Base-by-base conservation (phyloP, 2,329 filamentous ascomycete genomes). In the Didymella lethalis region DNA sequence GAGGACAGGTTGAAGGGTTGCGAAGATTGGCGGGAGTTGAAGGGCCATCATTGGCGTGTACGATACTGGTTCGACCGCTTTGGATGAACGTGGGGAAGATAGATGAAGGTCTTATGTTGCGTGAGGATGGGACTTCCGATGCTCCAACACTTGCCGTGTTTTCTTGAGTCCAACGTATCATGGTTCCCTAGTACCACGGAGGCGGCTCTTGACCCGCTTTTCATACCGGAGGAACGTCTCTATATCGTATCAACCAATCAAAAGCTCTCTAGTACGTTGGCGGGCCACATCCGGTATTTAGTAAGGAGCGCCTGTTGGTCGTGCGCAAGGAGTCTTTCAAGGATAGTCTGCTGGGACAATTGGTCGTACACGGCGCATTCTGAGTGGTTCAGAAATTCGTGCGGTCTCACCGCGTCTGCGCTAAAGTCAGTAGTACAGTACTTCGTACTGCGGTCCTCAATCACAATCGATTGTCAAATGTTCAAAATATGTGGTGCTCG, bases 1-100 rank as follows among this genome's bases (percentile, higher is more conserved):
- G 12, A 71, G 57, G 7, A 62, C 64, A 4, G 65, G 10, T 34
- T 69, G 64, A 7, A 64, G 36, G 7, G 41, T 8, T 4, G 45
- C 32, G 14, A 67, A 48, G 25, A 61, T 10, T 4, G 54, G 48
- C 10, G 64, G 62, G 0, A 65, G 54, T 28, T 57, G 29, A 7
- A 68, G 53, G 2, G 63, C 40, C 51, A 47, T 54, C 10, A 8
- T 47, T 8, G 2, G 12, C 34, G n/a, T 3, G 14, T n/a, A 38
- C 10, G 34, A 38, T 16, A 16, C 10, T n/a, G 32, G 32, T 6
- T n/a, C 4, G 7, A 14, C 0, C 14, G 14, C 5, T 36, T n/a
- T 36, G 14, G 5, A n/a, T 36, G 14, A 5, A 36, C 6, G 40
- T 5, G 11, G 23, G 40, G 10, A n/a, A 5, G 14, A 18, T 18